Conservation (phyloP, 345 rosid genomes). For the Populus tremula region DNA sequence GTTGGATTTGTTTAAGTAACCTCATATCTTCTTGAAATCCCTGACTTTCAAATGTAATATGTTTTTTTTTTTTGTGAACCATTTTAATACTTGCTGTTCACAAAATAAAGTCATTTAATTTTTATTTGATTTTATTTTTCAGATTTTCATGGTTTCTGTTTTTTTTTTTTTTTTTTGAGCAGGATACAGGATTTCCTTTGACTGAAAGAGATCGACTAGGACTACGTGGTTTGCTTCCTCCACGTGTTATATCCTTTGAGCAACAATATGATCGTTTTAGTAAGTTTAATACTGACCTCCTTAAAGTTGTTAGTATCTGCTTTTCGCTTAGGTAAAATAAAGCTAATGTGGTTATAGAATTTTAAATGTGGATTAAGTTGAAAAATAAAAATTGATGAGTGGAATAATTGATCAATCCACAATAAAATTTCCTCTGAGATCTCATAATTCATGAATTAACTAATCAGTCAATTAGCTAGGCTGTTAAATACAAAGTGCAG, state of each 20-base stretch:
- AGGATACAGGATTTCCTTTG: conserved; percentile 96
- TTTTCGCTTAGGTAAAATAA: background rate
- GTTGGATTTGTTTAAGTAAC: background rate
- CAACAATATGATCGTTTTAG: conserved; percentile 94
- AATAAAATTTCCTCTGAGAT: background rate
- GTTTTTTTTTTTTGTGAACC: background rate
- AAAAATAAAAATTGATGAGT: background rate
- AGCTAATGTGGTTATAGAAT: background rate
- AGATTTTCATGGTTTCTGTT: background rate
- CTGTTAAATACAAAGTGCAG: background rate
- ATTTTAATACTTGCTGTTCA: background rate
- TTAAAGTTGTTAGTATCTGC: conserved; percentile 6
- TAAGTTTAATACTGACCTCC: conserved; percentile 37
- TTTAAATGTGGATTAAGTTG: background rate
- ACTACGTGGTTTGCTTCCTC: conserved; percentile 92
- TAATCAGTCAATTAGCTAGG: background rate
- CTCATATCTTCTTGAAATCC: background rate
- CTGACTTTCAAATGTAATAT: background rate
- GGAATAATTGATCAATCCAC: background rate
- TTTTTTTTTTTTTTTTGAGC: conserved; percentile 7
- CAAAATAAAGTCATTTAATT: background rate
- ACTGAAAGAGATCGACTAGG: conserved; percentile 97
- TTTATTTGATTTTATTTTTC: background rate
- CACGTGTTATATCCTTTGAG: conserved; percentile 85
- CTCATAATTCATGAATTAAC: background rate